Conservation (phyloP, 148 eudicot genomes). For the Talinum fruticosum region DNA sequence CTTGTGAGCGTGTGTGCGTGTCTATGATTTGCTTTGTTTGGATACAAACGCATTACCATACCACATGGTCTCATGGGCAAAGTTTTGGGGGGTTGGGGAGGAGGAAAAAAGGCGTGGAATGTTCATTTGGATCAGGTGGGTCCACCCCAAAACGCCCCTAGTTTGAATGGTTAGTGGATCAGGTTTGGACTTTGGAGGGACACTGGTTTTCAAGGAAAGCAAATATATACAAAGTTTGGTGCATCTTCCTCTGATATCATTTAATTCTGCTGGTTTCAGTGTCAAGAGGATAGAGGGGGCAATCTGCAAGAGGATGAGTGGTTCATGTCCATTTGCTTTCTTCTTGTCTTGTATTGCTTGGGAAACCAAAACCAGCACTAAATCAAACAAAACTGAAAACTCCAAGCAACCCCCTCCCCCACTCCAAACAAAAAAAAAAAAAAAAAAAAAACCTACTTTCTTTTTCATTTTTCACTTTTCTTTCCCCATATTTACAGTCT, state of each 20-base stretch:
- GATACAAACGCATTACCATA: not conserved
- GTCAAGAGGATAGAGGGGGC: slow-evolving; percentile 52
- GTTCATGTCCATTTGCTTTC: slow-evolving; percentile 21
- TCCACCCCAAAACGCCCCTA: not conserved
- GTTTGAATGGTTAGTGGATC: not conserved
- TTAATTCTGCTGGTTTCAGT: slow-evolving; percentile 35
- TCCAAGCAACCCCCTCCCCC: not conserved
- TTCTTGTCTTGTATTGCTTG: slow-evolving; percentile 1
- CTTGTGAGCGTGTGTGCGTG: too few relatives aligned
- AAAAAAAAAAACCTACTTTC: too few relatives aligned
- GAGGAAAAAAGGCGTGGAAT: not conserved
- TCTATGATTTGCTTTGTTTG: not conserved
- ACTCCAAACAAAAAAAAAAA: too few relatives aligned
- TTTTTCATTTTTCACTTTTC: too few relatives aligned
- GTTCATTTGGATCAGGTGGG: slow-evolving; percentile 30
- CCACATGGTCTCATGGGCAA: not conserved
- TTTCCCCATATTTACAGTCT: not conserved
- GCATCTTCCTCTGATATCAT: slow-evolving; percentile 17
- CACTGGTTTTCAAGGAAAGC: not conserved
- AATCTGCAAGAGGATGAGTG: slow-evolving; percentile 36
- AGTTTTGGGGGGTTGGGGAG: too few relatives aligned
- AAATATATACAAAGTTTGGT: not conserved
- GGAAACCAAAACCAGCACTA: not conserved
- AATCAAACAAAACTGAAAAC: not conserved
- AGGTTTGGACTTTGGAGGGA: not conserved